Evolutionary conservation across 495 filamentous ascomycete genomes (phyloP).

Genomic region (Amniculicola lignicola): DNA sequence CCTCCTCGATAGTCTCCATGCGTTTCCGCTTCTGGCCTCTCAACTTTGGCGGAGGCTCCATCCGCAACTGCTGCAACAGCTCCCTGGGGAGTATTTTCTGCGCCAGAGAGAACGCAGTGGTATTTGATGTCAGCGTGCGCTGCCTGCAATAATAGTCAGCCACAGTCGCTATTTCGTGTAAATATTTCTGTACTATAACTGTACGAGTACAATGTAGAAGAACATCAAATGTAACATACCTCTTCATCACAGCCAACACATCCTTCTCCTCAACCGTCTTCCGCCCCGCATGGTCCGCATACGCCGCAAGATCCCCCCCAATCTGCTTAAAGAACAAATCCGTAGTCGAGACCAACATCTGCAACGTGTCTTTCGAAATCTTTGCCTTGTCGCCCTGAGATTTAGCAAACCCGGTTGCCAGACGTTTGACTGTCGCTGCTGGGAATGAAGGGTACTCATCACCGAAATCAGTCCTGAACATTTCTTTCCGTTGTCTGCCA

Average conservation of each 20-base stretch:
- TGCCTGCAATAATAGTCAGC: conserved; percentile 55
- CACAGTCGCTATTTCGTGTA: conserved; percentile 35
- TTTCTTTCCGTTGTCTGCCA: conserved; percentile 47
- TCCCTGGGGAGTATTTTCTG: conserved; percentile 79
- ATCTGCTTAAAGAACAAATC: conserved; percentile 89
- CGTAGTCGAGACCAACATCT: conserved; percentile 70
- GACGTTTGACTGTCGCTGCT: conserved; percentile 64
- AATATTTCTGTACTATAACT: no score
- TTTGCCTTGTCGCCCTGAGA: conserved; percentile 59
- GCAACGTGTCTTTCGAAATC: conserved; percentile 68
- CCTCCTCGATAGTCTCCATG: conserved; percentile 41
- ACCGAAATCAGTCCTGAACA: conserved; percentile 66
- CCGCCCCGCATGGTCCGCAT: conserved; percentile 75
- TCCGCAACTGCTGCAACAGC: conserved; percentile 74
- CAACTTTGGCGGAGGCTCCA: conserved; percentile 54
- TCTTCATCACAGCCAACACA: conserved; percentile 74
- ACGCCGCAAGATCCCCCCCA: conserved; percentile 71
- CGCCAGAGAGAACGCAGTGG: conserved; percentile 77
- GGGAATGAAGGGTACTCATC: conserved; percentile 74
- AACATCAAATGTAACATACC: conserved; percentile 54
- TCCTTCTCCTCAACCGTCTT: conserved; percentile 85
- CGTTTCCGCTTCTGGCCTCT: conserved; percentile 40
- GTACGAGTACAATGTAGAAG: no score
- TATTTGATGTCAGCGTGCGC: conserved; percentile 67
- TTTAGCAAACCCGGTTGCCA: conserved; percentile 69